Evolutionary conservation across 768 basidiomycete species (phyloP), one percentile per base, ranked within the genome.

Genomic region (Sporobolomyces phaffii): DNA sequence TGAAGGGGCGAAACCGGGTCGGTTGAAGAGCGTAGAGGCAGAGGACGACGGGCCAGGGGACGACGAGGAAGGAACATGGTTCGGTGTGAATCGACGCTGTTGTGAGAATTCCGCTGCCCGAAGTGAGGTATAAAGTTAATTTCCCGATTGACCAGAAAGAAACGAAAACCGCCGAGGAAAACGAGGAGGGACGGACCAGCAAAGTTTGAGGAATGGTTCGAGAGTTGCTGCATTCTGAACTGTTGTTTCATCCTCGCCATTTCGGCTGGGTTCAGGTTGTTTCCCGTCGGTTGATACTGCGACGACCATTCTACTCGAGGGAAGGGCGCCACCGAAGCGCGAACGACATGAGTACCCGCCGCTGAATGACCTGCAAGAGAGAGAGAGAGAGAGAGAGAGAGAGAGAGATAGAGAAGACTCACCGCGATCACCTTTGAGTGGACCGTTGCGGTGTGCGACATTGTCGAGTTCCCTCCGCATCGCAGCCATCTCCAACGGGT

Each of bases 161-260:
- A n/a, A n/a, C n/a, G n/a, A n/a, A n/a, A n/a, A n/a, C n/a, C n/a
- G n/a, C n/a, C n/a, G n/a, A n/a, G n/a, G n/a, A n/a, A n/a, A n/a
- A n/a, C 10, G 50, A 22, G 50, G 20, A n/a, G 50, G 65, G 38
- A 73, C 53, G 34, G 26, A 65, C 63, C 33, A 14, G 57, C 57
- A 58, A 67, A 69, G 45, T 64, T 57, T 28, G 44, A 31, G 1
- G 67, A 44, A 13, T 47, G 44, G 44, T 28, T 45, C 18, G 64
- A 69, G 29, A 51, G 50, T 40, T 54, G 62, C 40, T 65, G 68
- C 60, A 47, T 40, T 22, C 62, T 33, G 51, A 72, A 71, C 62
- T 71, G 69, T 34, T 71, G 56, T 34, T 71, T 62, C 61, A 71
- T 63, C 17, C 64, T 36, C 0, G 69, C 69, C 31, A 66, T 24